A percentile compares a stretch with the other conserved stretches of the same genome.
These are phyloP conservation scores for Cajanus cajan DNA, from an alignment of 306 rosid species.

Conservation along the genomic window DNA sequence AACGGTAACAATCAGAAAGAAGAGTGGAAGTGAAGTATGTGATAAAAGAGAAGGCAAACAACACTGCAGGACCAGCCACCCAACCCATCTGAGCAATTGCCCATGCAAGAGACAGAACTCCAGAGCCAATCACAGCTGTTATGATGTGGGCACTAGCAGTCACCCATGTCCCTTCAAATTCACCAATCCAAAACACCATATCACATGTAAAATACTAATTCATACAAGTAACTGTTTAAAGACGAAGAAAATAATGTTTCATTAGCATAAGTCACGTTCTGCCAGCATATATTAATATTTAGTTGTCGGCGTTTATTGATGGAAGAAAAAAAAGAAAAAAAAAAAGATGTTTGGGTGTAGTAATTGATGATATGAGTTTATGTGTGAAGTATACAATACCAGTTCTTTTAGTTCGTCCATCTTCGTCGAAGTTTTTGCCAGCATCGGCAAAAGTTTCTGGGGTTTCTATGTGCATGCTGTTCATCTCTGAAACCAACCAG, in stretches of 20 bases:
- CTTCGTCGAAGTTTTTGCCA: conserved; percentile 67
- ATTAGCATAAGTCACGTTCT: too few species aligned
- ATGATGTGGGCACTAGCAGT: conserved; percentile 86
- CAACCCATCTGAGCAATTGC: conserved; percentile 76
- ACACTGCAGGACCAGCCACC: conserved; percentile 74
- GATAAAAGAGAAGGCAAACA: conserved; percentile 68
- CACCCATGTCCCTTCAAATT: conserved; percentile 67
- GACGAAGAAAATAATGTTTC: too few species aligned
- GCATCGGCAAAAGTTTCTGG: conserved; percentile 37
- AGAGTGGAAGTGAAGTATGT: conserved; percentile 83
- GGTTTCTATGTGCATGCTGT: conserved; percentile 55
- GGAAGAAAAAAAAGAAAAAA: too few species aligned
- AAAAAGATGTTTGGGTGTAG: not conserved
- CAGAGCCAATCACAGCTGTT: conserved; percentile 85
- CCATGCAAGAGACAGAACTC: conserved; percentile 79
- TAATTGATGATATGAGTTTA: not conserved
- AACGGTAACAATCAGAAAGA: conserved; percentile 64
- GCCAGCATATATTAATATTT: too few species aligned
- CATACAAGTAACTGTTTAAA: too few species aligned
- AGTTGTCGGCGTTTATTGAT: too few species aligned
- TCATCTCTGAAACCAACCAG: conserved; percentile 33
- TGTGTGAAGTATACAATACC: conserved; percentile 41
- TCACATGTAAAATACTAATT: not conserved
- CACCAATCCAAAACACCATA: not conserved
- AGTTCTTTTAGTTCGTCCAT: conserved; percentile 65